phyloP scores from a whole-genome alignment of 495 filamentous ascomycete genomes.

The Hypoxylon trugodes region DNA sequence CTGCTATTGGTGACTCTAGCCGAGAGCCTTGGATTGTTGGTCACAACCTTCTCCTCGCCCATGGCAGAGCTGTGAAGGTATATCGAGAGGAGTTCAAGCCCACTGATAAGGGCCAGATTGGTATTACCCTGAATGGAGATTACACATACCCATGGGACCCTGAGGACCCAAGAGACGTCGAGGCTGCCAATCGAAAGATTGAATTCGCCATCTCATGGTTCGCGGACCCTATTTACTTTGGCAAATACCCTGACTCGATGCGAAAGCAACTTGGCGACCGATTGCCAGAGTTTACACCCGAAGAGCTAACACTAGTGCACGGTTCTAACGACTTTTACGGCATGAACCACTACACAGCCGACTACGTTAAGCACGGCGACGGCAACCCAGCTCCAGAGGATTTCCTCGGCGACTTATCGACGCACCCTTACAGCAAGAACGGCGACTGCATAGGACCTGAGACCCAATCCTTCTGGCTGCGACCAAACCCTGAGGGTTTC shows the following conservation, averaged over 20 bases:
- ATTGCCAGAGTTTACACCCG: constrained; percentile 69
- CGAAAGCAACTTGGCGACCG: constrained; percentile 74
- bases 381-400: constrained; percentile 66
- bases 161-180: constrained; percentile 63
- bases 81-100: constrained; percentile 75
- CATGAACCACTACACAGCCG: constrained; percentile 87
- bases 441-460: constrained; percentile 75
- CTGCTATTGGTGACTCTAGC: constrained; percentile 62
- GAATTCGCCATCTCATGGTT: constrained; percentile 75
- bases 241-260: constrained; percentile 80
- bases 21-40: constrained; percentile 69
- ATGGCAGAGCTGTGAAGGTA: constrained; percentile 68
- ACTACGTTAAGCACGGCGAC: constrained; percentile 78
- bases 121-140: constrained; percentile 71
- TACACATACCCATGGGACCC: constrained; percentile 66
- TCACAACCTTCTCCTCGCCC: constrained; percentile 67
- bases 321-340: constrained; percentile 85
- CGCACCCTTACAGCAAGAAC: constrained; percentile 70
- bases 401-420: constrained; percentile 74
- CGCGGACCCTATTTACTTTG: constrained; percentile 78
- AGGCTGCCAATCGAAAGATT: constrained; percentile 69
- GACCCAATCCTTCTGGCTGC: constrained; percentile 79
- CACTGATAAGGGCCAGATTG: constrained; percentile 65
- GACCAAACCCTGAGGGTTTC: constrained; percentile 76
- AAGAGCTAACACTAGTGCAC: constrained; percentile 72